Conservation (phyloP, 176 grass and related monocot genomes). For the Juncus effusus region DNA sequence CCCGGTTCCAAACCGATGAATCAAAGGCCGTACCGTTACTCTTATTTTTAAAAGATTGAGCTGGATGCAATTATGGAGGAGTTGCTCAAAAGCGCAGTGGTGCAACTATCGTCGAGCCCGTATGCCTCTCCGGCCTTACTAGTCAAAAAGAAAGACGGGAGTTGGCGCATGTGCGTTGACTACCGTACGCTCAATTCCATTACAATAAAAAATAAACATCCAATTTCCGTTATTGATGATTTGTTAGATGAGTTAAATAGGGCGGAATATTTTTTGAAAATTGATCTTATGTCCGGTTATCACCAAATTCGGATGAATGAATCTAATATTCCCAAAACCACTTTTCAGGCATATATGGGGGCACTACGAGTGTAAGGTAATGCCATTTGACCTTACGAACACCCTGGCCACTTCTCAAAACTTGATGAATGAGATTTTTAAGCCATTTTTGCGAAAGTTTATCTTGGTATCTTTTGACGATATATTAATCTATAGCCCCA, state of each 20-base stretch:
- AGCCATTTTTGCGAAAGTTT: background rate
- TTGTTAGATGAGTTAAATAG: background rate
- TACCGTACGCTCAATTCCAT: background rate
- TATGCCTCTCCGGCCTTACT: conserved; percentile 1
- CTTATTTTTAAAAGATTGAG: background rate
- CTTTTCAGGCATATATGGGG: background rate
- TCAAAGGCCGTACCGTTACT: background rate
- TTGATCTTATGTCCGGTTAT: background rate
- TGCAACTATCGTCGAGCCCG: background rate
- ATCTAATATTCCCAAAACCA: background rate
- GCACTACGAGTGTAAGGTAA: background rate
- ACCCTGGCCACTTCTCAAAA: background rate
- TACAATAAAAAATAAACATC: background rate
- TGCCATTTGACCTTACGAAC: background rate
- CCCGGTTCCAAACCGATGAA: background rate
- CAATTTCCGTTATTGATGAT: background rate
- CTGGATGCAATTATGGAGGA: background rate
- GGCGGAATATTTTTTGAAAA: background rate
- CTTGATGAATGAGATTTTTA: background rate
- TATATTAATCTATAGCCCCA: conserved; percentile 2
- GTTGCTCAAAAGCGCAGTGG: background rate
- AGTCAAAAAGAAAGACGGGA: conserved; percentile 10
- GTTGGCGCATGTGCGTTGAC: background rate
- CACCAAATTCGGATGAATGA: conserved; percentile 1
- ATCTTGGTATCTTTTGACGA: background rate